phyloP scores from a whole-genome alignment of 1,284 basidiomycete species.

The Ganoderma lucidum region DNA sequence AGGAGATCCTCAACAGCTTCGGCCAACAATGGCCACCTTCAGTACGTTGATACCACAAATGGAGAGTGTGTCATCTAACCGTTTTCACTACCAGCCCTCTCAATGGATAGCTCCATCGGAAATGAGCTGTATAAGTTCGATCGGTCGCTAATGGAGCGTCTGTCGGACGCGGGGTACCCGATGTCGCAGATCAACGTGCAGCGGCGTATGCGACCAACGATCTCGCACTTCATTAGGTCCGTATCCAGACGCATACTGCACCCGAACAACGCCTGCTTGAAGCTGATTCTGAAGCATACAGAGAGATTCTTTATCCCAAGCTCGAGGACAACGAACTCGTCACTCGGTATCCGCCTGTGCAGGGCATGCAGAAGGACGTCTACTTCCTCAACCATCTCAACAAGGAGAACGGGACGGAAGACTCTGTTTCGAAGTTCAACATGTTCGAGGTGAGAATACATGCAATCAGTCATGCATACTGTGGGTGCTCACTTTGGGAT shows the following conservation, averaged over 20 bases:
- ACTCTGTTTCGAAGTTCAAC: slow-evolving; percentile 71
- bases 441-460: slow-evolving; percentile 60
- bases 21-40: slow-evolving; percentile 71
- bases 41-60: slow-evolving; percentile 46
- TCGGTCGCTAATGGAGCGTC: slow-evolving; percentile 56
- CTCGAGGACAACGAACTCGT: slow-evolving; percentile 65
- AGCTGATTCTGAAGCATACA: slow-evolving; percentile 32
- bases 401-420: slow-evolving; percentile 61
- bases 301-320: slow-evolving; percentile 64
- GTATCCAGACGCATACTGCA: not conserved
- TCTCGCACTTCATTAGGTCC: slow-evolving; percentile 51
- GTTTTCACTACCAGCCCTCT: slow-evolving; percentile 41
- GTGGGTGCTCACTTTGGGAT: not conserved
- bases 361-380: slow-evolving; percentile 64
- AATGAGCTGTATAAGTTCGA: slow-evolving; percentile 51
- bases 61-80: not conserved
- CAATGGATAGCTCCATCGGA: slow-evolving; percentile 49
- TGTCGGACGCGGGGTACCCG: slow-evolving; percentile 46
- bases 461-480: not conserved
- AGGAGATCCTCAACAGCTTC: slow-evolving; percentile 61
- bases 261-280: not conserved
- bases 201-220: slow-evolving; percentile 53
- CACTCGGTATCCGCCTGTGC: slow-evolving; percentile 55
- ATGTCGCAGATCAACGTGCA: slow-evolving; percentile 54
- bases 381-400: slow-evolving; percentile 68